phyloP scores from a whole-genome alignment of 192 early-diverging fungal species.

The Podila epigama region DNA sequence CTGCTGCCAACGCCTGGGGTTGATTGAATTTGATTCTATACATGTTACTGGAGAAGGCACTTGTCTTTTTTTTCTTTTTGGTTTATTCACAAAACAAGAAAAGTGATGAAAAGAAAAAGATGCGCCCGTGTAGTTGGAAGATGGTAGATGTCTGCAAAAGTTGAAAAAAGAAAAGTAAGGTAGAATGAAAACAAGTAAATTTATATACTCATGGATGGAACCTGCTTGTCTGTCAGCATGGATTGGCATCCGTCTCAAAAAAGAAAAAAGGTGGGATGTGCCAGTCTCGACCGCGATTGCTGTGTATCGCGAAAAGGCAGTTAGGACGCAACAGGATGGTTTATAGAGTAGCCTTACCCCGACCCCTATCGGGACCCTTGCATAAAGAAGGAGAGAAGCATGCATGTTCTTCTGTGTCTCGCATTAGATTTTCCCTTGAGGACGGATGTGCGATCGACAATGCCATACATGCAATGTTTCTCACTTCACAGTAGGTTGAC shows the following conservation, averaged over 20 bases:
- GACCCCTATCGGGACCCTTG: not conserved
- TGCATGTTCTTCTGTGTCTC: not conserved
- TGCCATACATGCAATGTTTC: no score
- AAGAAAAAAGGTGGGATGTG: not conserved
- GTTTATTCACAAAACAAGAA: no score
- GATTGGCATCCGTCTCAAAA: slow-evolving; percentile 1
- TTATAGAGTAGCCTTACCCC: not conserved
- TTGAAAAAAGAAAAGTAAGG: not conserved
- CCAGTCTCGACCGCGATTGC: not conserved
- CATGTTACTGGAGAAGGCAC: no score
- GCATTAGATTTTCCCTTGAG: no score
- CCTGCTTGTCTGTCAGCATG: not conserved
- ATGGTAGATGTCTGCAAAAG: no score
- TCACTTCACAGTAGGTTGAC: no score
- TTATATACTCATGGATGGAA: no score
- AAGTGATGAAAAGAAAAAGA: not conserved
- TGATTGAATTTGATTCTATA: not conserved
- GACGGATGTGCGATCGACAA: no score
- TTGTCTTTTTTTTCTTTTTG: no score
- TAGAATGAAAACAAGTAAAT: not conserved
- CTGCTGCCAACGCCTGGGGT: not conserved
- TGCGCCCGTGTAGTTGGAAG: no score
- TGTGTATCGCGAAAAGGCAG: not conserved
- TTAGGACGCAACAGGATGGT: not conserved
- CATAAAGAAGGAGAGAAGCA: not conserved